A percentile compares a stretch with the other conserved stretches of the same genome.
phyloP scores from a whole-genome alignment of 768 basidiomycete species.

The Boletus rubroflammeus region DNA sequence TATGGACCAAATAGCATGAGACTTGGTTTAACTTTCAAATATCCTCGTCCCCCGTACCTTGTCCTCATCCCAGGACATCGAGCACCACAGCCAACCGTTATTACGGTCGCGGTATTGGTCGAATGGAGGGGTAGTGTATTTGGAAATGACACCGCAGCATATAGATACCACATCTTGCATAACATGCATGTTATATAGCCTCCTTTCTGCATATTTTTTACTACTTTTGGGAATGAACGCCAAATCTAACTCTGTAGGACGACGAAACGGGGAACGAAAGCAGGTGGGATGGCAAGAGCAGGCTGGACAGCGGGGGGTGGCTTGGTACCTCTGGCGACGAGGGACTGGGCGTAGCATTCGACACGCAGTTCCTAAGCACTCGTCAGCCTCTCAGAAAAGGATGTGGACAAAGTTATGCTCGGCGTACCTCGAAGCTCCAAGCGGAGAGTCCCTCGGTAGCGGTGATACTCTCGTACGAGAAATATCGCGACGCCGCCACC shows the following conservation, averaged over 20 bases:
- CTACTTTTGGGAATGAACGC: background rate
- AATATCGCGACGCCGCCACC: background rate
- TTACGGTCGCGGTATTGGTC: background rate
- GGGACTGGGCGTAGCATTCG: slow-evolving; percentile 32
- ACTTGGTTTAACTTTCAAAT: too few species aligned
- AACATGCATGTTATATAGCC: background rate
- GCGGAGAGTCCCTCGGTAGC: slow-evolving; percentile 20
- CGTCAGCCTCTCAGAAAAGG: background rate
- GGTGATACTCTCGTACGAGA: slow-evolving; percentile 27
- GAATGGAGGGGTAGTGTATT: background rate
- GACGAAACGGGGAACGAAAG: slow-evolving; percentile 22
- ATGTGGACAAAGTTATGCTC: too few species aligned
- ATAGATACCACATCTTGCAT: slow-evolving; percentile 9
- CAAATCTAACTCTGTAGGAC: background rate
- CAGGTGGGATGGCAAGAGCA: slow-evolving; percentile 27
- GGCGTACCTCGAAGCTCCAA: slow-evolving; percentile 31
- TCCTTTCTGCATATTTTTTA: background rate
- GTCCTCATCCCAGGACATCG: background rate
- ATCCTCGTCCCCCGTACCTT: background rate
- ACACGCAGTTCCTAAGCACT: slow-evolving; percentile 22
- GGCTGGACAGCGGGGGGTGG: slow-evolving; percentile 17
- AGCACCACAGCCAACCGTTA: background rate
- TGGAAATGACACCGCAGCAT: slow-evolving; percentile 3
- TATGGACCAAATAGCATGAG: slow-evolving; percentile 62
- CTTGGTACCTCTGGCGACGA: slow-evolving; percentile 21